Percentiles rank a stretch among this genome's conserved stretches.
These are phyloP conservation scores for Syncephalastrum racemosum DNA, from an alignment of 371 early-diverging fungal genomes.

Conservation along the genomic window DNA sequence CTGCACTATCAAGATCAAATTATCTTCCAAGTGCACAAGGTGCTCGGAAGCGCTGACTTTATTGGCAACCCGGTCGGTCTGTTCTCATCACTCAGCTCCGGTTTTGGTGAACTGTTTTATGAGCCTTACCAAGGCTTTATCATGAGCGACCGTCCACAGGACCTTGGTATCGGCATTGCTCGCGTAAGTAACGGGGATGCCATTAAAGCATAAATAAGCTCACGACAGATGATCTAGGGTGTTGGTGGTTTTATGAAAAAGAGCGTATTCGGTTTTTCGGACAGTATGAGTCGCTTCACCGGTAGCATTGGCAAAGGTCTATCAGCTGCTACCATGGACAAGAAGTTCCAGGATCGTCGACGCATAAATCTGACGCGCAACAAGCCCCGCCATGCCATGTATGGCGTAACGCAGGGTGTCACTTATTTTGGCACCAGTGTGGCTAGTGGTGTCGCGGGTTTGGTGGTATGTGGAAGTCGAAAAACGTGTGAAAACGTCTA, in stretches of 20 bases:
- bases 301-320: constrained; percentile 88
- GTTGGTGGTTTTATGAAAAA: constrained; percentile 65
- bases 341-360: constrained; percentile 75
- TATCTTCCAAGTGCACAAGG: constrained; percentile 79
- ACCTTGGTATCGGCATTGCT: constrained; percentile 84
- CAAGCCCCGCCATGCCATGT: constrained; percentile 79
- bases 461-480: constrained; percentile 54
- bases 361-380: constrained; percentile 72
- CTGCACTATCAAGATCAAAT: constrained; percentile 77
- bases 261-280: constrained; percentile 86
- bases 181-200: constrained; percentile 50
- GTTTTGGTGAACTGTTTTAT: constrained; percentile 87
- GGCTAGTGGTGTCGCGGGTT: constrained; percentile 80
- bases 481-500: background rate
- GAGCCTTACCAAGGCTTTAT: constrained; percentile 91
- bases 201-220: background rate
- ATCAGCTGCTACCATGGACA: constrained; percentile 85
- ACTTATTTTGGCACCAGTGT: constrained; percentile 74
- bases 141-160: constrained; percentile 85
- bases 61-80: constrained; percentile 92
- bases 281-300: constrained; percentile 82
- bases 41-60: constrained; percentile 88
- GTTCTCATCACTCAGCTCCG: constrained; percentile 82
- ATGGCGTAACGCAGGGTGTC: constrained; percentile 82
- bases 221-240: constrained; percentile 24